Base-by-base conservation (phyloP, 441 rosid genomes). In the Brassica hybrid region DNA sequence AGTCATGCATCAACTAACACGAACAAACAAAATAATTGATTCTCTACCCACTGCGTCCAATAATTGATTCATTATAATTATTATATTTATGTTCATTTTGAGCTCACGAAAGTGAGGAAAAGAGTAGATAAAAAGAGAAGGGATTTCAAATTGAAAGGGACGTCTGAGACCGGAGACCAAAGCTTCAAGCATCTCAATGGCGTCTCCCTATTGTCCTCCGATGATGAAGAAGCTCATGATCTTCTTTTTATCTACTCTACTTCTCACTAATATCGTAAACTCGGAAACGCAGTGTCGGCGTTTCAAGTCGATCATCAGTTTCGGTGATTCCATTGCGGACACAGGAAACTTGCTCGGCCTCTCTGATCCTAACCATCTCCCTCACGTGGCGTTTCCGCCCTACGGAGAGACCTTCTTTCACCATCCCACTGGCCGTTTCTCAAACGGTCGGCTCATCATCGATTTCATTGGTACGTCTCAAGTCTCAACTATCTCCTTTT, bases 291-390 rank as follows among this genome's bases (percentile, higher is more conserved):
- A 59, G n/a, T 59, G 63, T 27, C 43, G 50, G 21, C 60, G 12
- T 3, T 72, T 72, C 76, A 16, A 67, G 13, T 66, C 69, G 0
- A 81, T 88, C 10, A 85, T 85, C 77, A 87, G 85, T 80, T 87
- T 88, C 34, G 90, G 89, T 0, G 90, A 88, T 80, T 88, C 90
- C 0, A 81, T 86, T 21, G 80, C 90, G 13, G 92, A 86, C 81
- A 86, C 92, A 11, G 89, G 92, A 11, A 88, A 88, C 61, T 77
- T 88, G 21, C 79, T 88, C 1, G 5, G 4, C 36, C 72, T 77
- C 56, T 72, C 81, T 5, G 73, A 65, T 7, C 34, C 68, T 65
- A 66, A 71, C 21, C 41, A 72, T 7, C 72, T 72, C 50, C 81
- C 81, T 45, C 36, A 7, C 0, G 85, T 85, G 0, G 87, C 86